Evolutionary conservation across 352 stramenopile species (phyloP).

Genomic region (Labyrinthula sp.): DNA sequence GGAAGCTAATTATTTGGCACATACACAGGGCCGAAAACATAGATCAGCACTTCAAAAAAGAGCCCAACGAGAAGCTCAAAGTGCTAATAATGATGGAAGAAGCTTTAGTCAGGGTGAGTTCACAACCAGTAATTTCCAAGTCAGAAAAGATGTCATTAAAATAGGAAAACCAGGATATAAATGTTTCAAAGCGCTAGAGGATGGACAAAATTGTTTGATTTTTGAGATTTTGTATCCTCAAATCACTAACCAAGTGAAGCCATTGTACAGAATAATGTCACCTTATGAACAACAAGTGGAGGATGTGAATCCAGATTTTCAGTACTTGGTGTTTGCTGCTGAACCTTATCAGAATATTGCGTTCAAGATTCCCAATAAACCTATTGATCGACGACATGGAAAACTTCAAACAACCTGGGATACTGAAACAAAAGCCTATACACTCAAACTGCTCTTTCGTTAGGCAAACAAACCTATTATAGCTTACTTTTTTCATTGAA

Average conservation of each 20-base stretch:
- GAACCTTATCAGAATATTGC: constrained; percentile 96
- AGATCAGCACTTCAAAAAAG: constrained; percentile 79
- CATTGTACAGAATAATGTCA: constrained; percentile 93
- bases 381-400: constrained; percentile 13
- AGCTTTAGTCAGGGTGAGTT: not conserved
- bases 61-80: constrained; percentile 37
- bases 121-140: not conserved
- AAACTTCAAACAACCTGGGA: constrained; percentile 28
- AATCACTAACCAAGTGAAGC: constrained; percentile 68
- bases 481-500: not conserved
- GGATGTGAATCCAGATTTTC: constrained; percentile 67
- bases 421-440: constrained; percentile 3
- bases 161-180: constrained; percentile 92
- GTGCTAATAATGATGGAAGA: not conserved
- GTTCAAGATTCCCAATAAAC: constrained; percentile 69
- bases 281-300: constrained; percentile 98
- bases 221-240: constrained; percentile 80
- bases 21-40: constrained; percentile 89
- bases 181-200: constrained; percentile 69
- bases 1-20: constrained; percentile 94
- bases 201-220: constrained; percentile 53
- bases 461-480: too few relatives aligned
- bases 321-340: constrained; percentile 91
- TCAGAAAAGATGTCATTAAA: constrained; percentile 22
- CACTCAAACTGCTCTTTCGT: constrained; percentile 23